A percentile compares a stretch with the other conserved stretches of the same genome.
phyloP scores from a whole-genome alignment of 192 early-diverging fungal genomes.

The Linnemannia hyalina region DNA sequence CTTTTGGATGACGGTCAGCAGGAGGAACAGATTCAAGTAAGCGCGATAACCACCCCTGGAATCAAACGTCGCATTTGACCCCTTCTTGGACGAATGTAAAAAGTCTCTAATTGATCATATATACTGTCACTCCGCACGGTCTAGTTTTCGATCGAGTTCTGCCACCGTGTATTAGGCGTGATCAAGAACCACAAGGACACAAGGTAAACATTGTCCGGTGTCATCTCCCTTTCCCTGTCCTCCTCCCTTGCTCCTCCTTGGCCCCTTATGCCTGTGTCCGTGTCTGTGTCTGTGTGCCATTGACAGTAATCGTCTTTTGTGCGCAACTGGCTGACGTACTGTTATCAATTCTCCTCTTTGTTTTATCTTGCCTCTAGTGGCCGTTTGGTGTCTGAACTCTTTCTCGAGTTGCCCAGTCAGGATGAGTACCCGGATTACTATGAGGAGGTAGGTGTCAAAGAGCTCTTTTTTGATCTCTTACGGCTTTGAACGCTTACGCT shows the following conservation, averaged over 20 bases:
- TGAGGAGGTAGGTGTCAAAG: conserved; percentile 52
- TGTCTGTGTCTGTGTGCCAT: not conserved
- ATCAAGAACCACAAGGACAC: conserved; percentile 53
- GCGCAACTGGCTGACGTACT: not conserved
- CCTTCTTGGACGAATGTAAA: not conserved
- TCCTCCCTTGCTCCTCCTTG: not conserved
- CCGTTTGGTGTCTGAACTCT: conserved; percentile 79
- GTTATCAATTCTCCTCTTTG: not conserved
- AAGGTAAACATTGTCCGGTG: conserved; percentile 15
- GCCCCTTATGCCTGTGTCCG: no score
- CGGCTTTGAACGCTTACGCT: conserved; percentile 50
- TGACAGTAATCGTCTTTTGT: not conserved
- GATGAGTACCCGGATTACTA: conserved; percentile 95
- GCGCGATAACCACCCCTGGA: not conserved
- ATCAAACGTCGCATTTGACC: not conserved
- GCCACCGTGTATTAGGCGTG: conserved; percentile 32
- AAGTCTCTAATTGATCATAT: not conserved
- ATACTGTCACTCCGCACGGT: not conserved
- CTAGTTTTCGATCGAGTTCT: conserved; percentile 46
- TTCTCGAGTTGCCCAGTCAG: conserved; percentile 81
- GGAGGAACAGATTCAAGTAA: conserved; percentile 44
- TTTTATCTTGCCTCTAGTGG: conserved; percentile 48
- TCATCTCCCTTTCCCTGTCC: not conserved
- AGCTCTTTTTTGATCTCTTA: conserved; percentile 64
- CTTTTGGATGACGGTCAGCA: conserved; percentile 39